Evolutionary conservation across 1,284 basidiomycete species (phyloP), one percentile per base, ranked within the genome.

Genomic region (Malassezia brasiliensis): DNA sequence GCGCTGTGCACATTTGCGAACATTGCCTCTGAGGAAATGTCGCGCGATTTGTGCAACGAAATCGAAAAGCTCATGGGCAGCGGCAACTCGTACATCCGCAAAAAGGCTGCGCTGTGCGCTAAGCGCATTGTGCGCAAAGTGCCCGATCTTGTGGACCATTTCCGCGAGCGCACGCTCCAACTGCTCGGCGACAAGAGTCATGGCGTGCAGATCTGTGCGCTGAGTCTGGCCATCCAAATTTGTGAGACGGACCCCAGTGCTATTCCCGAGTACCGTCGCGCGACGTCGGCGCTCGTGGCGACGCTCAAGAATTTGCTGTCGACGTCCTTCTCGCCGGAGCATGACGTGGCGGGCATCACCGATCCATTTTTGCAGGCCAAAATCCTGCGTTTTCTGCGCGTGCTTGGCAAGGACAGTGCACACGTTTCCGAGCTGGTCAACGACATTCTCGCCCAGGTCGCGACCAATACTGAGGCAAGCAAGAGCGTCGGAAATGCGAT

Each of bases 401-500:
- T 96, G 31, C 82, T 98, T 8, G 94, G 93, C 7, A 85, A 81
- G 67, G 87, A 85, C 1, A 88, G 96, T 69, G 81, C 79, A 44
- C 83, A 85, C 67, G 88, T 93, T 2, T 93, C 67, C 67, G 93
- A 98, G 69, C 82, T 84, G 7, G 96, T 99, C 91, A 98, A 98
- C 75, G 94, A 99, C 77, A 94, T 98, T 61, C 79, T 98, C 40
- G 93, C 94, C 9, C 91, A 96, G 80, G 93, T 99, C 28, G 94
- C 94, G 10, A 98, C 94, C 8, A 98, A 98, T 76, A 99, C 94
- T 0, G 94, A 99, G 69, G 87, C 88, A 4, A 85, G 87, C 34
- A 98, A 98, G 79, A 99, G 96, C 68, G 94, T 98, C 62, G 94
- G 94, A 56, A 98, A 98, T 76, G 85, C 90, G 6, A 98, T 99